Evolutionary conservation across 805 yeast species (phyloP), one percentile per base, ranked within the genome.

Genomic region (Kodamaea lidongshanica): DNA sequence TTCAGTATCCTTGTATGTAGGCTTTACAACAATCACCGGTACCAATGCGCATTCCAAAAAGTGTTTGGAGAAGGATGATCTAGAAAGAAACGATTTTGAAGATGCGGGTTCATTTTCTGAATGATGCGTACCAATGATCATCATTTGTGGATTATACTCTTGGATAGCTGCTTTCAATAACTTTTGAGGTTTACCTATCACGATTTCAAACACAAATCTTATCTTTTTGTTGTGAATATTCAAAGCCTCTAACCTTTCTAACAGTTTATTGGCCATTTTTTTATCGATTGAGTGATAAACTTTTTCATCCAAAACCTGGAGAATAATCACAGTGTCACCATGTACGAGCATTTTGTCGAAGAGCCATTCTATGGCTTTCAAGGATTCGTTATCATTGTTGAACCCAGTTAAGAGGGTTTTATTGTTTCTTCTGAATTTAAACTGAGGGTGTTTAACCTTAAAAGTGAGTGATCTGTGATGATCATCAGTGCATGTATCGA

Each of bases 111-210:
- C 19, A 27, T 48, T 46, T 9, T 46, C 57, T 13, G 48, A 48
- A 28, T 57, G 59, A 34, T 58, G 64, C 7, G 66, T 58, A 2
- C 70, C 70, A 14, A 65, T 59, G 18, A 58, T 45, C 69, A 65
- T 61, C 67, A 64, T 61, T n/a, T 58, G 57, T 3, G 70, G 70
- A 28, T 50, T 45, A 39, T 58, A 65, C 39, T 63, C 69, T 15
- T 52, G 55, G 13, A 65, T 60, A 6, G 70, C 69, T 18, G 41
- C 43, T 35, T 58, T 54, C 37, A 65, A 45, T 12, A 54, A 33
- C 35, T 59, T 58, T 37, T 58, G 63, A 4, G 68, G 66, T 28
- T 56, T 61, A 1, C 70, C 70, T 13, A 62, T 49, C 16, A 53
- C 67, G 10, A 55, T 50, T 41, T 65, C 70, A 37, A 45, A 61